These are phyloP conservation scores for Coniochaeta sp. DNA, from an alignment of 2,329 filamentous ascomycete species.

Conservation along the genomic window DNA sequence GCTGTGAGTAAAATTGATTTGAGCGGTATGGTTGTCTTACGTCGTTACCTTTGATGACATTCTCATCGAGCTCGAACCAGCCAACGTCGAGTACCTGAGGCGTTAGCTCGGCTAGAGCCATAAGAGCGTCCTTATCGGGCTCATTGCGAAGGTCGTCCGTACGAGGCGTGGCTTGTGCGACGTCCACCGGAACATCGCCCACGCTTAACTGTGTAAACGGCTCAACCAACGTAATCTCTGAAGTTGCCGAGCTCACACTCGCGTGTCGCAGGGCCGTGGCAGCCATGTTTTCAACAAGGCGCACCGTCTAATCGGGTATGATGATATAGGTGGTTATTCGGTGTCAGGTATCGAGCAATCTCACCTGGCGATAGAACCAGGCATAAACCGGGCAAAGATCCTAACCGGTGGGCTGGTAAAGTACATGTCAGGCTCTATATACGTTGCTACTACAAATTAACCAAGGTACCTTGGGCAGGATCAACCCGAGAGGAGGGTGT, in stretches of 20 bases:
- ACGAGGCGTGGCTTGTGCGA: no score
- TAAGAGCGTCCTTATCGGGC: neutral
- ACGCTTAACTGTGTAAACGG: no score
- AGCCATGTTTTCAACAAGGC: neutral
- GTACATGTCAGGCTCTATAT: no score
- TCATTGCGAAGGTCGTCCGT: no score
- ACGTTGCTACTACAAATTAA: no score
- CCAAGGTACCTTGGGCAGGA: no score
- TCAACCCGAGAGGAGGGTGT: no score
- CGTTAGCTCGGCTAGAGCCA: neutral
- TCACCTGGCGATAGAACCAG: no score
- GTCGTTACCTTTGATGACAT: neutral
- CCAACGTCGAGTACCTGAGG: neutral
- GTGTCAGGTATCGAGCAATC: no score
- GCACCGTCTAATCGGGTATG: neutral
- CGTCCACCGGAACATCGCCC: no score
- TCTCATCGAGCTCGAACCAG: neutral
- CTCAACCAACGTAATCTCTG: neutral
- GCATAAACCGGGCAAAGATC: no score
- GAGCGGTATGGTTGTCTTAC: neutral
- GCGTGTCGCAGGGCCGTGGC: neutral
- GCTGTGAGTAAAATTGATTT: neutral
- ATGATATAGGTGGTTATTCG: neutral
- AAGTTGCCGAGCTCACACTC: neutral
- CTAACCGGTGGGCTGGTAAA: no score